A percentile compares a stretch with the other conserved stretches of the same genome.
Conservation (phyloP, 345 rosid species). For the Gossypium thurberi region DNA sequence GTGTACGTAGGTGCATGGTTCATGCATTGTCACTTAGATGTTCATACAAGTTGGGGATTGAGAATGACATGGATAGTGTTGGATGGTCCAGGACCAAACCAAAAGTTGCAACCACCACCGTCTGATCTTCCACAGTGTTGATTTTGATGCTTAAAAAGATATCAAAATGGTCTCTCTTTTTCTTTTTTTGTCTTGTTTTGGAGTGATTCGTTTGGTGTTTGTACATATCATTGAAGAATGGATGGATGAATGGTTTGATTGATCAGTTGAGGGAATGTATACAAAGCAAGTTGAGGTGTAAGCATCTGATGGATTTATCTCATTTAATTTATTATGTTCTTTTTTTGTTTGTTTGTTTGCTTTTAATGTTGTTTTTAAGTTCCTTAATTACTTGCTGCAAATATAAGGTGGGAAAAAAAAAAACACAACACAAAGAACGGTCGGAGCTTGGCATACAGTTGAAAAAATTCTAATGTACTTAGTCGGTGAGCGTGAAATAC, state of each 20-base stretch:
- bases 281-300: not conserved
- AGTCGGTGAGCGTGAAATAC: constrained; percentile 2
- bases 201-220: not conserved
- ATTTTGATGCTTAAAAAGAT: not conserved
- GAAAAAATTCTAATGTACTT: not conserved
- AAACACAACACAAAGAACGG: too few species aligned
- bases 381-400: not conserved
- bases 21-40: constrained; percentile 34
- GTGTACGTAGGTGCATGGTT: constrained; percentile 27
- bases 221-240: not conserved
- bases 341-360: not conserved
- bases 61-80: constrained; percentile 34
- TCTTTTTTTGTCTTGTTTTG: not conserved
- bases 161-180: too few species aligned
- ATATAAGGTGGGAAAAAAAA: not conserved
- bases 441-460: not conserved
- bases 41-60: constrained; percentile 35
- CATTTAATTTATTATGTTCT: not conserved
- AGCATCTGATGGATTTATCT: constrained; percentile 1
- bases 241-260: not conserved
- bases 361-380: not conserved
- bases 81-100: constrained; percentile 30
- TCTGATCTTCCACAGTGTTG: constrained; percentile 44
- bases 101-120: constrained; percentile 34
- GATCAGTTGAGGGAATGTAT: not conserved